Conservation (phyloP, 768 basidiomycete species). For the Pholiota molesta region DNA sequence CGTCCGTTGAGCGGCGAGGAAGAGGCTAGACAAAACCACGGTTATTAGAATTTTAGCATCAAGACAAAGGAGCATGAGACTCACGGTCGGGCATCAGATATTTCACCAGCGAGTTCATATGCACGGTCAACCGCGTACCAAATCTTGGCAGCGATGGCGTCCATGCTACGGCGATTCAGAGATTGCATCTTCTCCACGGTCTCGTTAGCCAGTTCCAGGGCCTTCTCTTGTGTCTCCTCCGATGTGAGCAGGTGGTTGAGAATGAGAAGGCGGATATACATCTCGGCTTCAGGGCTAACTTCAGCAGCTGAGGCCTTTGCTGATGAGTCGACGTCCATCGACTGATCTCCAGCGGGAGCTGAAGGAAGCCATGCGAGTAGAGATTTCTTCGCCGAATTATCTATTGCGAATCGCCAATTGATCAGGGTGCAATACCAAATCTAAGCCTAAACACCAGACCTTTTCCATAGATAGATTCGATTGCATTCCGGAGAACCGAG, state of each 20-base stretch:
- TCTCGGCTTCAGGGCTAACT: slow-evolving; percentile 76
- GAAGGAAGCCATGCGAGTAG: slow-evolving; percentile 70
- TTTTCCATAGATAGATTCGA: slow-evolving; percentile 71
- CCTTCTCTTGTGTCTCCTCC: slow-evolving; percentile 61
- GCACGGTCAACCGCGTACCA: slow-evolving; percentile 93
- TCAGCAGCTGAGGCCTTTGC: slow-evolving; percentile 43
- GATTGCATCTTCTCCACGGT: slow-evolving; percentile 82
- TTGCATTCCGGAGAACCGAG: slow-evolving; percentile 62
- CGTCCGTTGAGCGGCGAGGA: slow-evolving; percentile 89
- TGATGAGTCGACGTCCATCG: slow-evolving; percentile 81
- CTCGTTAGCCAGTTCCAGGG: slow-evolving; percentile 67
- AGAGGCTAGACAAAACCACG: slow-evolving; percentile 46
- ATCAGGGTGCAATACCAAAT: slow-evolving; percentile 2
- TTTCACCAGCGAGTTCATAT: slow-evolving; percentile 79
- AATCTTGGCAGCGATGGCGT: slow-evolving; percentile 89
- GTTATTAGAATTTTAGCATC: slow-evolving; percentile 2
- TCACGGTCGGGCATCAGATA: slow-evolving; percentile 83
- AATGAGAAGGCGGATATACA: slow-evolving; percentile 88
- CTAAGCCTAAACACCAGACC: slow-evolving; percentile 38
- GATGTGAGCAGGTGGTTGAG: slow-evolving; percentile 72
- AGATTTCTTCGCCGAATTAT: slow-evolving; percentile 55
- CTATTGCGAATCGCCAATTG: slow-evolving; percentile 35
- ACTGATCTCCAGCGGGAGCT: slow-evolving; percentile 41
- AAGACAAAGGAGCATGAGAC: slow-evolving; percentile 29
- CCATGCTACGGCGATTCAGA: slow-evolving; percentile 88